Conservation (phyloP, 257 asterid species). For the Datura wrightii region DNA sequence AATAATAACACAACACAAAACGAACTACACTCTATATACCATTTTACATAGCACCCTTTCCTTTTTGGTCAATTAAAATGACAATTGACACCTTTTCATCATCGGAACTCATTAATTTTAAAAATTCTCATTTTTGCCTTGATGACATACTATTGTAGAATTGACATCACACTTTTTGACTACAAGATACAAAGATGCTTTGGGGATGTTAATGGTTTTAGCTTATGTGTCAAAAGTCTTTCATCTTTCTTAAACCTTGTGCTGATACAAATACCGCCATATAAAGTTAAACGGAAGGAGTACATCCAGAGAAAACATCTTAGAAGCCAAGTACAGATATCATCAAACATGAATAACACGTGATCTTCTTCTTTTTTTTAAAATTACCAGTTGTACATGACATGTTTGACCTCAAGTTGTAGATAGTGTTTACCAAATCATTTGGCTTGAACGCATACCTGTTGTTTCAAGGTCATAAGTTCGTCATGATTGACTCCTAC, state of each 20-base stretch:
- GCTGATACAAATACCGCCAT: not conserved
- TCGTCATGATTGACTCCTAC: conserved; percentile 86
- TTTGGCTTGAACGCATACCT: conserved; percentile 55
- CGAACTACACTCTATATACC: not conserved
- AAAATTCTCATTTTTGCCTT: not conserved
- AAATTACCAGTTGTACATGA: not conserved
- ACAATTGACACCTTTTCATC: not conserved
- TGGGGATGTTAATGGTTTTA: not conserved
- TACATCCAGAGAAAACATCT: conserved; percentile 15
- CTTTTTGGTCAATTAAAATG: conserved; percentile 14
- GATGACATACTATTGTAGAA: not conserved
- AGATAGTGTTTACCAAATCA: not conserved
- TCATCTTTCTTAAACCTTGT: not conserved
- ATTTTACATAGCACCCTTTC: conserved; percentile 6
- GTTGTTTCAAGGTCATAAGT: conserved; percentile 73
- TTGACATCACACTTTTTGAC: not conserved
- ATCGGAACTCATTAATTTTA: not conserved
- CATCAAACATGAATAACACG: not conserved
- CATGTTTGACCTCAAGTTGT: not conserved
- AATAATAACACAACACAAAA: conserved; percentile 12
- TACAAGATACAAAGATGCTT: not conserved
- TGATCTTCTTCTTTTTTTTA: not conserved
- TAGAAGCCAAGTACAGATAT: not conserved
- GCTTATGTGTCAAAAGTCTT: not conserved
- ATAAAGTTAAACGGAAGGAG: not conserved